These are phyloP conservation scores for Elymus sibiricus DNA, from an alignment of 176 grass and related monocot species.

Conservation along the genomic window DNA sequence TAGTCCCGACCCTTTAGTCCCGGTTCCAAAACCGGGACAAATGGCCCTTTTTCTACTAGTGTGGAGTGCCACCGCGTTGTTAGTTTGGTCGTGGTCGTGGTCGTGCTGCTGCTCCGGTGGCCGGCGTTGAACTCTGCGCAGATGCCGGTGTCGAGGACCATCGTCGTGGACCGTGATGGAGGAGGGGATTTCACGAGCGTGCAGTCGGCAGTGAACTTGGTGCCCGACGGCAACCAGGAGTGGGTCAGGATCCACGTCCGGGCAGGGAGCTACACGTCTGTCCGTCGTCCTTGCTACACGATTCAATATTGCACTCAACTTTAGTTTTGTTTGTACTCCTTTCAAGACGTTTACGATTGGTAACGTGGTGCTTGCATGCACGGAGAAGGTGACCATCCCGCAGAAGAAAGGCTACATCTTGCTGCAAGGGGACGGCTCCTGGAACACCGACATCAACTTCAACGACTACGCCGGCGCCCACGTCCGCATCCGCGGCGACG, in stretches of 20 bases:
- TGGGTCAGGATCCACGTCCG: conserved; percentile 50
- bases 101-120: conserved; percentile 1
- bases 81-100: neutral
- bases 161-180: conserved; percentile 13
- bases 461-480: neutral
- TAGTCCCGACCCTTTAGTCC: no score
- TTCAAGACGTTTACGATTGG: no score
- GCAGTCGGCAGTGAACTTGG: conserved; percentile 36
- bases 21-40: no score
- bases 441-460: neutral
- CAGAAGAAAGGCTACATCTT: neutral
- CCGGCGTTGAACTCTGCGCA: neutral
- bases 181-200: conserved; percentile 30
- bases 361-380: neutral
- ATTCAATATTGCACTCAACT: no score
- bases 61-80: neutral
- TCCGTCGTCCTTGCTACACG: neutral
- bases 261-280: conserved; percentile 29
- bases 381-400: neutral
- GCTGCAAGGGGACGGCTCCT: neutral
- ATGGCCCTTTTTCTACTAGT: no score
- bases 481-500: neutral
- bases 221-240: conserved; percentile 32
- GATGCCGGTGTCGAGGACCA: neutral
- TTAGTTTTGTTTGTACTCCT: no score